These are phyloP conservation scores for Coemansia sp. DNA, from an alignment of 371 early-diverging fungal genomes.

Conservation along the genomic window DNA sequence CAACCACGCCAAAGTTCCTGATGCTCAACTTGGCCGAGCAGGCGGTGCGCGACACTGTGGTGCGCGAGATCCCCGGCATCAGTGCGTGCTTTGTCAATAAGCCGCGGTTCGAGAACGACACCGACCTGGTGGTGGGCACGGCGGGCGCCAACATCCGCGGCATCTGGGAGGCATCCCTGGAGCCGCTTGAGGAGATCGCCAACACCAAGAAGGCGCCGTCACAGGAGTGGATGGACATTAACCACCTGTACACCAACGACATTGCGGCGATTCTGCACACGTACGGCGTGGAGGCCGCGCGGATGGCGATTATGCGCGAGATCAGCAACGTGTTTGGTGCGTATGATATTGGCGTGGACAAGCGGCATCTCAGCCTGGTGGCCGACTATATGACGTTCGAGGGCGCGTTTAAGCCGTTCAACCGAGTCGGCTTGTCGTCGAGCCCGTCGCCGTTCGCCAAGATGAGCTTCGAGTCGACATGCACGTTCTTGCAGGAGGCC, in stretches of 20 bases:
- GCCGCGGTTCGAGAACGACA: constrained; percentile 78
- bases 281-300: constrained; percentile 99
- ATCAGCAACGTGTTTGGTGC: constrained; percentile 95
- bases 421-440: constrained; percentile 89
- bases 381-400: constrained; percentile 99
- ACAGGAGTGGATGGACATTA: constrained; percentile 72
- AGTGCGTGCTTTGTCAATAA: constrained; percentile 71
- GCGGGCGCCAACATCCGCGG: constrained; percentile 92
- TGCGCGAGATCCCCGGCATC: constrained; percentile 88
- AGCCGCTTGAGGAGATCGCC: constrained; percentile 28
- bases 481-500: constrained; percentile 90
- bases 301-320: constrained; percentile 94
- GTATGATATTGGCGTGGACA: constrained; percentile 97
- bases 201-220: constrained; percentile 9
- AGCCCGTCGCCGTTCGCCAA: constrained; percentile 93
- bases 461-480: constrained; percentile 98
- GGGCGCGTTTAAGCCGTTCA: constrained; percentile 97
- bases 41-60: constrained; percentile 63
- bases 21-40: constrained; percentile 87
- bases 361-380: constrained; percentile 95
- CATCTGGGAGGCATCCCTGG: constrained; percentile 68
- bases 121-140: constrained; percentile 71
- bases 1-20: constrained; percentile 87
- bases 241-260: constrained; percentile 94
- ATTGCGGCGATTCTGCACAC: constrained; percentile 88